Percentiles rank a stretch among this genome's conserved stretches.
Conservation (phyloP, 2,329 filamentous ascomycete genomes). For the Stagonosporopsis chrysanthemi region DNA sequence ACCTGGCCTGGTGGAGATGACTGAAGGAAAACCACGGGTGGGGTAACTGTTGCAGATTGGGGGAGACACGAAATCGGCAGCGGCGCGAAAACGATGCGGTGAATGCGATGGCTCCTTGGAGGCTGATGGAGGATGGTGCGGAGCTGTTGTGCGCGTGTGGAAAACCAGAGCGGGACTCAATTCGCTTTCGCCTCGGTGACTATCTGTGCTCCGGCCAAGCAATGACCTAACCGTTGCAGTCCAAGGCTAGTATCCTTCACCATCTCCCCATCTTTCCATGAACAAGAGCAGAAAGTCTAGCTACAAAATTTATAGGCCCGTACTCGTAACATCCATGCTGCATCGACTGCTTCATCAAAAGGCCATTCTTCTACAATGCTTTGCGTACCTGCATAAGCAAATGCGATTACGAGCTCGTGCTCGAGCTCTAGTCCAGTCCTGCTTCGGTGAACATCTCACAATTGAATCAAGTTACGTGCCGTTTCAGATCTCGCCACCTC, state of each 20-base stretch:
- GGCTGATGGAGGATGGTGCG: constrained; percentile 12
- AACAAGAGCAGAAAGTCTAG: neutral
- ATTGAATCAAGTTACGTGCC: too few relatives aligned
- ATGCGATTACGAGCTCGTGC: too few relatives aligned
- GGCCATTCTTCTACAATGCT: neutral
- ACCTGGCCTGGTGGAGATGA: constrained; percentile 24
- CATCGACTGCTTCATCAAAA: neutral
- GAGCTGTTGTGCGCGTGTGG: constrained; percentile 19
- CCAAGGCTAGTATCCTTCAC: neutral
- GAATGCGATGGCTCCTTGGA: constrained; percentile 9
- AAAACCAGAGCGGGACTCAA: constrained; percentile 13
- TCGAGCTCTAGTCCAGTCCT: neutral
- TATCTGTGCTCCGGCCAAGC: constrained; percentile 16
- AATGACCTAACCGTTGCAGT: constrained; percentile 7
- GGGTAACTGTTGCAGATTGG: constrained; percentile 5
- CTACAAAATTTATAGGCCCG: too few relatives aligned
- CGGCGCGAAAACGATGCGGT: constrained; percentile 12
- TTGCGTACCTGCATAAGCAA: neutral
- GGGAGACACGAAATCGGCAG: constrained; percentile 7
- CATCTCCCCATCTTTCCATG: neutral
- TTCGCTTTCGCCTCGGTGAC: constrained; percentile 13
- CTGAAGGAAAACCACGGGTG: constrained; percentile 22
- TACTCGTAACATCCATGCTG: too few relatives aligned
- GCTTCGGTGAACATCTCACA: neutral
- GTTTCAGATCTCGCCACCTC: too few relatives aligned